A percentile compares a stretch with the other conserved stretches of the same genome.
These are phyloP conservation scores for Sclerotinia trifoliorum DNA, from an alignment of 2,329 filamentous ascomycete genomes.

Conservation along the genomic window DNA sequence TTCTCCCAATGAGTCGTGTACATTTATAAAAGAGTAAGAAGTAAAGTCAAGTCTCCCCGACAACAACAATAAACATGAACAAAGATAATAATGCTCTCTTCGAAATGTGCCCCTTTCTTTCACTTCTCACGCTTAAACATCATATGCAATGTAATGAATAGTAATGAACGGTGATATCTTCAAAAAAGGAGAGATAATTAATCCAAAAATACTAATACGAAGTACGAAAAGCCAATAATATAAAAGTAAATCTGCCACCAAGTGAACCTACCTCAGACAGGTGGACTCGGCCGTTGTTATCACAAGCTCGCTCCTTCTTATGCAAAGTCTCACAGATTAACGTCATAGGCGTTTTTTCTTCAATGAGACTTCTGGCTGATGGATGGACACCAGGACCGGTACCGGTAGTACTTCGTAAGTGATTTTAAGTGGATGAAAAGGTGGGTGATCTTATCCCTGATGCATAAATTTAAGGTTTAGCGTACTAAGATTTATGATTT, in stretches of 20 bases:
- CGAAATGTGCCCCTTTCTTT: slow-evolving; percentile 1
- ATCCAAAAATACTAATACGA: background rate
- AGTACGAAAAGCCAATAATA: background rate
- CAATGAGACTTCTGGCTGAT: background rate
- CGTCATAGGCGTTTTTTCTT: background rate
- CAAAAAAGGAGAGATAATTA: slow-evolving; percentile 1
- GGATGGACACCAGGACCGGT: background rate
- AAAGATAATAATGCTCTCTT: background rate
- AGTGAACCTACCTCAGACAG: slow-evolving; percentile 1
- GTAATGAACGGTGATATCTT: background rate
- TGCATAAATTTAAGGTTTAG: slow-evolving; percentile 12
- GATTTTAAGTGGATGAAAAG: background rate
- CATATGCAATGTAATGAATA: background rate
- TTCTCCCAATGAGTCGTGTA: background rate
- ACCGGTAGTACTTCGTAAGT: too few species aligned
- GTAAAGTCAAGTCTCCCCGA: background rate
- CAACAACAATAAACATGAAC: background rate
- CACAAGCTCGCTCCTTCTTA: slow-evolving; percentile 12
- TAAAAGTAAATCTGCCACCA: background rate
- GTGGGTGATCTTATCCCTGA: background rate
- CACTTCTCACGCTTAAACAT: background rate
- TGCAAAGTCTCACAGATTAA: background rate
- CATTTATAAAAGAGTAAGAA: background rate
- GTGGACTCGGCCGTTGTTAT: background rate
- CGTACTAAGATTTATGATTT: background rate